A percentile compares a stretch with the other conserved stretches of the same genome.
Evolutionary conservation across 371 early-diverging fungal genomes (phyloP).

Genomic region (Rhizopus arrhizus): DNA sequence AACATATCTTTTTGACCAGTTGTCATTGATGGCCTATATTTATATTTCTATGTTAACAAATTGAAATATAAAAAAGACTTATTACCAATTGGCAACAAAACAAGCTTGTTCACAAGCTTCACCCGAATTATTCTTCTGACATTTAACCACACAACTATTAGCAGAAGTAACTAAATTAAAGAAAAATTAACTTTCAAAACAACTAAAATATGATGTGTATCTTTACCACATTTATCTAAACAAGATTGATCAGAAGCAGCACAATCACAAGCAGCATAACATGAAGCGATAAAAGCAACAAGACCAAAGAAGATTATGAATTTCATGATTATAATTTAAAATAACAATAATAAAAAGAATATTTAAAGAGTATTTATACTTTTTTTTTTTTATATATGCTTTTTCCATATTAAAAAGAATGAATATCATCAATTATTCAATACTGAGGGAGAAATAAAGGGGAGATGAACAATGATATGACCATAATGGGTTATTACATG

Average conservation of each 20-base stretch:
- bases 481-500: background rate
- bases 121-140: conserved; percentile 14
- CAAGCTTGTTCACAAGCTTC: conserved; percentile 21
- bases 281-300: conserved; percentile 22
- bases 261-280: conserved; percentile 30
- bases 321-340: conserved; percentile 19
- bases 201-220: background rate
- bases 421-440: background rate
- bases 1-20: conserved; percentile 4
- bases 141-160: conserved; percentile 23
- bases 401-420: background rate
- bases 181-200: conserved; percentile 2
- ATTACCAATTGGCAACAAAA: conserved; percentile 24
- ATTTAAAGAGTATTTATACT: background rate
- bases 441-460: background rate
- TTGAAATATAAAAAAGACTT: background rate
- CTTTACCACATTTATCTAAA: conserved; percentile 32
- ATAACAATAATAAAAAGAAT: background rate
- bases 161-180: conserved; percentile 19
- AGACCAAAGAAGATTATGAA: conserved; percentile 12
- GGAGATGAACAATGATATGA: background rate
- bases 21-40: conserved; percentile 17
- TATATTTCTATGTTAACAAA: background rate
- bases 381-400: background rate
- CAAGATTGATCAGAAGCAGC: conserved; percentile 22